These are phyloP conservation scores for Kwoniella botswanensis DNA, from an alignment of 768 basidiomycete genomes.

Conservation along the genomic window DNA sequence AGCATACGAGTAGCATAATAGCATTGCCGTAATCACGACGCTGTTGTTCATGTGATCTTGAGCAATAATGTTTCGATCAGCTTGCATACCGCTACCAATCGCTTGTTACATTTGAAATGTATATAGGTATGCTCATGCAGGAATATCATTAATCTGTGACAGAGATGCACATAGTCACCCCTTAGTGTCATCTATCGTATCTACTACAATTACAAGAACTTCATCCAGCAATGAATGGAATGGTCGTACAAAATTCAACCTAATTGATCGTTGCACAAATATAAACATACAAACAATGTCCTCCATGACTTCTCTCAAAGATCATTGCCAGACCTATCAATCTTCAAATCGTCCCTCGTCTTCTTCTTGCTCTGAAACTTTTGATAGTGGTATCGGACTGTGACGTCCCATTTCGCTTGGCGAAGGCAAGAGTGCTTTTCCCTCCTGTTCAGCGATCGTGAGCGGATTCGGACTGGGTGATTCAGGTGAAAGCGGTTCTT, in stretches of 20 bases:
- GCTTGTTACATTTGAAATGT: not conserved
- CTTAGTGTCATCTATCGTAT: too few species aligned
- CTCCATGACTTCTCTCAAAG: not conserved
- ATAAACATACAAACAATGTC: not conserved
- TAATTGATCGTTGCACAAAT: too few species aligned
- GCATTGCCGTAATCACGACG: too few species aligned
- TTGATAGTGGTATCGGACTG: not conserved
- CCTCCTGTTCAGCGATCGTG: slow-evolving; percentile 10
- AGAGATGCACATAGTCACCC: too few species aligned
- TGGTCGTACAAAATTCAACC: too few species aligned
- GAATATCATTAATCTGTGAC: not conserved
- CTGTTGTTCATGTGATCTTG: not conserved
- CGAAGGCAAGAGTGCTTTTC: slow-evolving; percentile 3
- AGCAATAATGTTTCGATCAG: not conserved
- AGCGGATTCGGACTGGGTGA: slow-evolving; percentile 30
- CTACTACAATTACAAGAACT: too few species aligned
- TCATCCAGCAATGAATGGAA: too few species aligned
- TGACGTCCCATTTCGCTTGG: not conserved
- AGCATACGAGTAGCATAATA: too few species aligned
- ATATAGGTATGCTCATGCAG: not conserved
- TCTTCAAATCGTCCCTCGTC: slow-evolving; percentile 10
- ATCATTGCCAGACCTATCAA: not conserved
- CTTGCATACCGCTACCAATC: not conserved
- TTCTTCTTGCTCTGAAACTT: slow-evolving; percentile 21
- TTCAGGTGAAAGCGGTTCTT: slow-evolving; percentile 15